phyloP scores from a whole-genome alignment of 345 rosid species.

The Psidium friedrichsthalianum region DNA sequence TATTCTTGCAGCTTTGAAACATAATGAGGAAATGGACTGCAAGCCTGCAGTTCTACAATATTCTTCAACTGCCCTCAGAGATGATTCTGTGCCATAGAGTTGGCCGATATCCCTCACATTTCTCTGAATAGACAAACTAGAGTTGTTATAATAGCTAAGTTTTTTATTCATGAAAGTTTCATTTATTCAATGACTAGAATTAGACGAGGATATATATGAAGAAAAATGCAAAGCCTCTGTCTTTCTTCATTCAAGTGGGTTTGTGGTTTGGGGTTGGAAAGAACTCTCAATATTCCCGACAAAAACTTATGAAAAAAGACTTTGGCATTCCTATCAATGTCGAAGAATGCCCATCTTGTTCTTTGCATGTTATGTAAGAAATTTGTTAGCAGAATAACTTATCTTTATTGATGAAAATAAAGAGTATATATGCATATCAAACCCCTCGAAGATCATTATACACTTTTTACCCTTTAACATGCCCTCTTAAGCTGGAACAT shows the following conservation, averaged over 20 bases:
- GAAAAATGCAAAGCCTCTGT: too few relatives aligned
- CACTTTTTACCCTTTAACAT: too few relatives aligned
- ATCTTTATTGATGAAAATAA: too few relatives aligned
- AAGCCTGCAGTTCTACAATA: constrained; percentile 51
- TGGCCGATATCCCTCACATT: constrained; percentile 65
- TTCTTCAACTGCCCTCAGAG: constrained; percentile 52
- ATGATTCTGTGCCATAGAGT: constrained; percentile 52
- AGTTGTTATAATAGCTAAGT: not conserved
- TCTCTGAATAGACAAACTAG: constrained; percentile 39
- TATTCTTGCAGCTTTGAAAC: constrained; percentile 68
- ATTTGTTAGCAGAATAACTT: not conserved
- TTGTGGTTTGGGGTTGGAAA: too few relatives aligned
- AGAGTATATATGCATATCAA: too few relatives aligned
- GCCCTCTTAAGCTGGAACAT: too few relatives aligned
- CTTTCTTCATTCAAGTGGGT: too few relatives aligned
- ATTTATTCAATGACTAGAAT: too few relatives aligned
- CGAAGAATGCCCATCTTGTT: not conserved
- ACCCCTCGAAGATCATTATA: too few relatives aligned
- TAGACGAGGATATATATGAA: too few relatives aligned
- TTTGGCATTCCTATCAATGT: not conserved
- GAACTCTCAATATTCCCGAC: not conserved
- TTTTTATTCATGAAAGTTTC: too few relatives aligned
- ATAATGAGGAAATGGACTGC: constrained; percentile 36
- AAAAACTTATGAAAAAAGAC: not conserved
- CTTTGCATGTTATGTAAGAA: not conserved